Percentiles rank a stretch among this genome's conserved stretches.
Evolutionary conservation across 176 grass and related monocot genomes (phyloP).

Genomic region (Melocanna baccifera): DNA sequence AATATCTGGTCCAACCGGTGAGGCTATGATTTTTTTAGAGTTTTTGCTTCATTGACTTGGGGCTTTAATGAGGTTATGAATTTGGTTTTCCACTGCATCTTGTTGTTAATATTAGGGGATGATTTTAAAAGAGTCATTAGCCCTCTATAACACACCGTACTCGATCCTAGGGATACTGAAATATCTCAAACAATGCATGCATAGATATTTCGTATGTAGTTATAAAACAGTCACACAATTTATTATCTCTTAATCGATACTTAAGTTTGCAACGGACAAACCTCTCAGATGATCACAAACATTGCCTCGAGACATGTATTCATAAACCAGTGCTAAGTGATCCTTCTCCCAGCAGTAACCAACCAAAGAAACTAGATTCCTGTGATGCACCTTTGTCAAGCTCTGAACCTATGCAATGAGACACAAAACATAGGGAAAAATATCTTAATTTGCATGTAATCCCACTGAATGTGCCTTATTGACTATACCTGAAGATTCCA

Average conservation of each 20-base stretch:
- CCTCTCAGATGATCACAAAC: constrained; percentile 28
- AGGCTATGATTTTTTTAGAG: too few relatives aligned
- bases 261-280: not conserved
- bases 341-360: constrained; percentile 31
- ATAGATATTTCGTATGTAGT: not conserved
- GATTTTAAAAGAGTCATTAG: too few relatives aligned
- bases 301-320: constrained; percentile 20
- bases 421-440: not conserved
- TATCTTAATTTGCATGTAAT: not conserved
- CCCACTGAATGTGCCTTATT: not conserved
- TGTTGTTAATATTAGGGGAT: too few relatives aligned
- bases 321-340: constrained; percentile 33
- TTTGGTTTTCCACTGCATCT: too few relatives aligned
- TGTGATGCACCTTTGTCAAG: constrained; percentile 33
- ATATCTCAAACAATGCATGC: not conserved
- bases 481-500: not conserved
- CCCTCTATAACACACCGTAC: too few relatives aligned
- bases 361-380: constrained; percentile 28
- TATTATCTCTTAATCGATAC: not conserved
- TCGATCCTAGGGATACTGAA: too few relatives aligned
- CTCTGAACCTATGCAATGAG: not conserved
- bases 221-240: too few relatives aligned
- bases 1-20: too few relatives aligned
- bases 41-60: too few relatives aligned
- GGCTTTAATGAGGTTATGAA: too few relatives aligned